These are phyloP conservation scores for Chrysoporthe cubensis DNA, from an alignment of 2,329 filamentous ascomycete species.

Conservation along the genomic window DNA sequence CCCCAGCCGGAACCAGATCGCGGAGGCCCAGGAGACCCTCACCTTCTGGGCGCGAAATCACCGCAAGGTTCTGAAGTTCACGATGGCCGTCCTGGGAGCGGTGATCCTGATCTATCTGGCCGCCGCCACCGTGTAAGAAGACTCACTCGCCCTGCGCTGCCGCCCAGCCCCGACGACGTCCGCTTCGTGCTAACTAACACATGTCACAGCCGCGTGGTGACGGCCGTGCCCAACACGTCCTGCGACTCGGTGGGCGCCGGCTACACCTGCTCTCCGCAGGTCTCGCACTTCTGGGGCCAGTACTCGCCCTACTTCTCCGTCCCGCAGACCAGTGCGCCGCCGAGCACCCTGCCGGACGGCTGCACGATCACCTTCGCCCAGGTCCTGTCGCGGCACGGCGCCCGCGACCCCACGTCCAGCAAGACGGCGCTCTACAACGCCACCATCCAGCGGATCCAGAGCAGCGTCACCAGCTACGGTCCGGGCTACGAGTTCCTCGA, in stretches of 20 bases:
- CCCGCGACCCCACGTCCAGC: slow-evolving; percentile 73
- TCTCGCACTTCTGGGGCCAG: slow-evolving; percentile 79
- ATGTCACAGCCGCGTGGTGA: slow-evolving; percentile 20
- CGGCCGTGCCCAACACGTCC: slow-evolving; percentile 24
- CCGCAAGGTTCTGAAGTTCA: slow-evolving; percentile 31
- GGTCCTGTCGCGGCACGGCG: slow-evolving; percentile 82
- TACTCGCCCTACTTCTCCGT: slow-evolving; percentile 86
- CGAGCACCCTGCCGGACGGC: slow-evolving; percentile 61
- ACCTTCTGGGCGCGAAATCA: slow-evolving; percentile 31
- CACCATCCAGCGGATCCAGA: slow-evolving; percentile 69
- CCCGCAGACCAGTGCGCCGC: slow-evolving; percentile 60
- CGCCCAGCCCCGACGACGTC: background rate
- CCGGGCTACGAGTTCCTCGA: slow-evolving; percentile 71
- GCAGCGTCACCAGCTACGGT: slow-evolving; percentile 58
- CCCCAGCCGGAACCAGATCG: slow-evolving; percentile 26
- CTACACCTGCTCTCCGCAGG: slow-evolving; percentile 64
- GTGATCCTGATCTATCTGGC: slow-evolving; percentile 32
- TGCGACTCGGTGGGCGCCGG: slow-evolving; percentile 61
- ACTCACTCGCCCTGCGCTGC: background rate
- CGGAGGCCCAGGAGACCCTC: slow-evolving; percentile 27
- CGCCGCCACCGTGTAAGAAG: slow-evolving; percentile 34
- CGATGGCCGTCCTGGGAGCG: slow-evolving; percentile 31
- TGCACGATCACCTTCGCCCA: slow-evolving; percentile 82
- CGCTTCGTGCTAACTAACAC: slow-evolving; percentile 15
- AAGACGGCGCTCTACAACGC: slow-evolving; percentile 68